Evolutionary conservation across 495 filamentous ascomycete species (phyloP), one percentile per base, ranked within the genome.

Genomic region (Penicillium malachiteum): DNA sequence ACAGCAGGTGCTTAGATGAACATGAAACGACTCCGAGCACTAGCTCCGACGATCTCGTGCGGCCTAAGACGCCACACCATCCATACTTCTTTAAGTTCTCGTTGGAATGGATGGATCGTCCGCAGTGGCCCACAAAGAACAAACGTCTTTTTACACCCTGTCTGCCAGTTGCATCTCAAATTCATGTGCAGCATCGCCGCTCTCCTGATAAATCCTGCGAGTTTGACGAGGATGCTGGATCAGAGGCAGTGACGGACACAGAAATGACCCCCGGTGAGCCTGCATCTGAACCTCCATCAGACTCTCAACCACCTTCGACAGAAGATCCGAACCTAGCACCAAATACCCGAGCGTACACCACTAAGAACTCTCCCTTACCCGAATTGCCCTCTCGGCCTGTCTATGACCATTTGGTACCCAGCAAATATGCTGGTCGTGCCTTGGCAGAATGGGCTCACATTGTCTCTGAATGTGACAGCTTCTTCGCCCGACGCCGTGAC

Each of bases 371-470:
- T 2, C 61, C 62, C 2, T 53, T 68, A 0, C 63, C 65, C 7
- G 52, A 64, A 39, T 41, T 68, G 7, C 63, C 65, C 12, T 45
- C 55, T 12, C 45, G 42, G 35, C 53, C 63, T n/a, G 39, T 56
- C 13, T 62, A 63, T 14, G 67, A 73, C 34, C 54, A 69, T 14
- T 32, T 72, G 31, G 74, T 67, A 34, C 70, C 76, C 26, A 83
- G 80, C 54, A 90, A 86, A 57, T 97, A 98, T 70, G 78, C 85
- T 7, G 94, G 94, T 2, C 83, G 93, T 43, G 91, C 94, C 1
- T 78, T 98, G 48, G 92, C 93, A 1, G 94, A 98, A 70, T 98
- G 94, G 94, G 77, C 84, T 12, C 71, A 90, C 17, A 82, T 97
- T 35, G 86, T 97, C 7, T 79, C 80, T 21, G 94, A 98, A 69